Conservation (phyloP, 495 filamentous ascomycete genomes). For the Tuber melanosporum region DNA sequence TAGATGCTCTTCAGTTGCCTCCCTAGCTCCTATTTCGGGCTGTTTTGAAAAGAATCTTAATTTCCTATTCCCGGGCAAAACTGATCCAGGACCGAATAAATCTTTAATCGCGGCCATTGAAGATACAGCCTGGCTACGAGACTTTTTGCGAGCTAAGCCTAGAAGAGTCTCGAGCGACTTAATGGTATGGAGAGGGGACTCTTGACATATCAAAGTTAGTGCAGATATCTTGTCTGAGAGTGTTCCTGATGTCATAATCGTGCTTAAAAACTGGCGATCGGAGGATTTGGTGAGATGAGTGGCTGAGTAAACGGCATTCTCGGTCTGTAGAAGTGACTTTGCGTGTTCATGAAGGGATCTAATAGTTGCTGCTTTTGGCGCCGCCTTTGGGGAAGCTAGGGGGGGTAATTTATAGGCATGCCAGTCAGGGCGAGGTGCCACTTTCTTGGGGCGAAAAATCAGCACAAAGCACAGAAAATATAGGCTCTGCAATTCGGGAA, state of each 20-base stretch:
- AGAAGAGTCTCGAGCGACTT: constrained; percentile 81
- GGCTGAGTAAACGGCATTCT: constrained; percentile 58
- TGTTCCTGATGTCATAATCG: constrained; percentile 94
- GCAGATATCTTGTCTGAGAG: constrained; percentile 95
- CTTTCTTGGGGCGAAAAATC: constrained; percentile 50
- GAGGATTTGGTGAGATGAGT: constrained; percentile 57
- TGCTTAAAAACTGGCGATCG: constrained; percentile 85
- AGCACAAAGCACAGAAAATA: constrained; percentile 16
- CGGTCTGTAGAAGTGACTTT: constrained; percentile 63
- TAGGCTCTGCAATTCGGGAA: neutral
- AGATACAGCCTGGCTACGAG: constrained; percentile 85
- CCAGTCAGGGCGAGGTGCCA: constrained; percentile 80
- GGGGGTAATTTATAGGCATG: constrained; percentile 59
- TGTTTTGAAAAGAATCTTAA: constrained; percentile 73
- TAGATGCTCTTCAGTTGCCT: constrained; percentile 64
- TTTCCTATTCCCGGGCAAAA: constrained; percentile 76
- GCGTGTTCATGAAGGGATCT: constrained; percentile 71
- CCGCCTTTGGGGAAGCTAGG: constrained; percentile 48
- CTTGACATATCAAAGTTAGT: constrained; percentile 84
- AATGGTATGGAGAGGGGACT: constrained; percentile 86
- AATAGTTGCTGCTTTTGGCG: constrained; percentile 54
- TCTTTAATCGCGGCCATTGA: constrained; percentile 88
- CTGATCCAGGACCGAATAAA: constrained; percentile 76
- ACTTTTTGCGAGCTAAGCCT: constrained; percentile 74
- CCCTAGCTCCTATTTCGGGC: constrained; percentile 63